Conservation (phyloP, 768 basidiomycete species). For the Cystofilobasidium capitatum region DNA sequence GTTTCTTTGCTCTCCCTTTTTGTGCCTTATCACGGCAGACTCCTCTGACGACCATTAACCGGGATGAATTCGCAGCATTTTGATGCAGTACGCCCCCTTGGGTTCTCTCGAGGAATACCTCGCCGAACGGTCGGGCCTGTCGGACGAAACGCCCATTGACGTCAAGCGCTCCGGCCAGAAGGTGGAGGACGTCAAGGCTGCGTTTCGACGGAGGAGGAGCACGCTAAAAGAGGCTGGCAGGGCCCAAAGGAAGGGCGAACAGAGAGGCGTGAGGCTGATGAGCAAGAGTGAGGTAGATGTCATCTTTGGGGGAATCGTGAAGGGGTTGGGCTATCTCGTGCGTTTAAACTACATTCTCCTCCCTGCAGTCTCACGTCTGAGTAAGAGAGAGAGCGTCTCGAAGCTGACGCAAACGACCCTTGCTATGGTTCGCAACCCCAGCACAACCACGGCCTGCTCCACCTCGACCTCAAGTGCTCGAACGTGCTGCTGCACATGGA, state of each 20-base stretch:
- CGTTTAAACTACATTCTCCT: slow-evolving; percentile 32
- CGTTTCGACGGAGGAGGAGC: slow-evolving; percentile 2
- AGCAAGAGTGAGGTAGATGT: slow-evolving; percentile 14
- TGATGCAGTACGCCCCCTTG: slow-evolving; percentile 42
- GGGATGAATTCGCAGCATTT: slow-evolving; percentile 42
- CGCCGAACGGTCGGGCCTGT: neutral
- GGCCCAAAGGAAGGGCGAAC: slow-evolving; percentile 1
- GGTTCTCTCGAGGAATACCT: slow-evolving; percentile 41
- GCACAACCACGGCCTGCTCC: slow-evolving; percentile 56
- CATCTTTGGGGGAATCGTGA: slow-evolving; percentile 61
- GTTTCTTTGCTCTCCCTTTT: slow-evolving; percentile 33
- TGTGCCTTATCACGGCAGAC: neutral
- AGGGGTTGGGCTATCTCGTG: slow-evolving; percentile 80
- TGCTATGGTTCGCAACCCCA: slow-evolving; percentile 3
- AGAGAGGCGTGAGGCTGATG: slow-evolving; percentile 11
- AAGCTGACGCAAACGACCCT: neutral
- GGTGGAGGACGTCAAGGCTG: slow-evolving; percentile 21
- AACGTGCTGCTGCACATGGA: slow-evolving; percentile 90
- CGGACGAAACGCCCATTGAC: neutral
- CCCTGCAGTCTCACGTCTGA: neutral
- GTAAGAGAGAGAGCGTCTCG: neutral
- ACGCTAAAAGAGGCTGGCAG: neutral
- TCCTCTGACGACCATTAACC: neutral
- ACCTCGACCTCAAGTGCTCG: slow-evolving; percentile 87
- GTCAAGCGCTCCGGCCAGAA: neutral